A percentile compares a stretch with the other conserved stretches of the same genome.
Evolutionary conservation across 108 stramenopile genomes (phyloP).

Genomic region (Cyclotella sp.): DNA sequence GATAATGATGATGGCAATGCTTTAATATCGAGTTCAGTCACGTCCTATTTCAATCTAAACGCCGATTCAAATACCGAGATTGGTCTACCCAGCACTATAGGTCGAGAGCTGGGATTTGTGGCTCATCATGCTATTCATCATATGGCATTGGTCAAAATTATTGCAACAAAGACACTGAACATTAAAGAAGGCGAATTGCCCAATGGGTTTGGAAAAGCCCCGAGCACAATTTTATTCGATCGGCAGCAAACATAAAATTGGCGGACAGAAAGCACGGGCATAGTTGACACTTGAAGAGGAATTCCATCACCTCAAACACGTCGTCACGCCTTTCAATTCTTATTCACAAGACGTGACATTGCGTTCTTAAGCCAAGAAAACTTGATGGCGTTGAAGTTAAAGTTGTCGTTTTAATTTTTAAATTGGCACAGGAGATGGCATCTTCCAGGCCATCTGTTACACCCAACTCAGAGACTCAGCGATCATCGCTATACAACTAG

Average conservation of each 20-base stretch:
- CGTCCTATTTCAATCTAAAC: slow-evolving; percentile 81
- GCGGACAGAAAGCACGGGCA: background rate
- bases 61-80: slow-evolving; percentile 63
- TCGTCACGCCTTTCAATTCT: slow-evolving; percentile 1
- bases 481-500: no score
- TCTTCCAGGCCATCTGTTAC: no score
- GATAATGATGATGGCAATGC: background rate
- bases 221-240: slow-evolving; percentile 78
- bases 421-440: background rate
- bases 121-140: slow-evolving; percentile 96
- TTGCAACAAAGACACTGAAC: slow-evolving; percentile 60
- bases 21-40: slow-evolving; percentile 34
- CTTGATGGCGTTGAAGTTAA: no score
- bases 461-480: no score
- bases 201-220: slow-evolving; percentile 80
- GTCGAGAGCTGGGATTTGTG: slow-evolving; percentile 87
- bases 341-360: background rate
- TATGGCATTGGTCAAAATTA: slow-evolving; percentile 90
- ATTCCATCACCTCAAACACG: background rate
- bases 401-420: no score
- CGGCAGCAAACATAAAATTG: background rate
- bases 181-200: slow-evolving; percentile 63
- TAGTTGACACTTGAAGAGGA: background rate
- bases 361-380: no score
- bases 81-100: slow-evolving; percentile 64